Base-by-base conservation (phyloP, 805 yeast species). In the Candida easanensis region DNA sequence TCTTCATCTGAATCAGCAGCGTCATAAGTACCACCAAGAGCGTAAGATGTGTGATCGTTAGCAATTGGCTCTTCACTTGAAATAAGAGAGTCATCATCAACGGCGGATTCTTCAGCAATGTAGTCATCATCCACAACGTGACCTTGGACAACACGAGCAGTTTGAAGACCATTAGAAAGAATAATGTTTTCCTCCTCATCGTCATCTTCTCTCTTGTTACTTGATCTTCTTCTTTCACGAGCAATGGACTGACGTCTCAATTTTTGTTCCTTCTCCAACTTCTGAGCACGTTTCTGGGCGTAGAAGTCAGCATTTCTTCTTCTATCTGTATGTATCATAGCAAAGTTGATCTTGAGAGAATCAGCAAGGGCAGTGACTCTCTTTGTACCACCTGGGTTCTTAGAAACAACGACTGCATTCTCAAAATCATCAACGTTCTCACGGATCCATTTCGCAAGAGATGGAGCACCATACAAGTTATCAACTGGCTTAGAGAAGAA, bases 291-390 rank as follows among this genome's bases (percentile, higher is more conserved):
- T 39, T 69, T 69, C 50, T 69, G 72, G 14, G 74, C 59, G 44
- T 66, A 64, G 34, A 68, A 56, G 65, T 86, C 96, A 56, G 84
- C 84, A 35, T 83, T 77, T 66, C 99, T 82, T 67, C 97, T 83
- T 61, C 98, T 80, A 68, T 93, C 99, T 17, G 99, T 93, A 63
- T 93, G 98, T 54, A 95, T 91, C 98, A 93, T 91, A 46, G 99
- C 99, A 62, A 93, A 93, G 65, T 93, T 89, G 54, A 93, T 87
- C 68, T 91, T 91, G 56, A 93, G 74, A 30, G 95, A 81, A 68
- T 95, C 99, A n/a, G 99, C 99, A 56, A 93, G 73, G 1, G 97
- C 90, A 16, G 99, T 93, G 41, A 93, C 99, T 53, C 99, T 79
- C 64, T 93, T 93, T 17, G 99, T 90, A 44, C 99, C 99, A 50